Percentiles rank a stretch among this genome's conserved stretches.
Evolutionary conservation across 345 rosid species (phyloP).

Genomic region (Draba incana): DNA sequence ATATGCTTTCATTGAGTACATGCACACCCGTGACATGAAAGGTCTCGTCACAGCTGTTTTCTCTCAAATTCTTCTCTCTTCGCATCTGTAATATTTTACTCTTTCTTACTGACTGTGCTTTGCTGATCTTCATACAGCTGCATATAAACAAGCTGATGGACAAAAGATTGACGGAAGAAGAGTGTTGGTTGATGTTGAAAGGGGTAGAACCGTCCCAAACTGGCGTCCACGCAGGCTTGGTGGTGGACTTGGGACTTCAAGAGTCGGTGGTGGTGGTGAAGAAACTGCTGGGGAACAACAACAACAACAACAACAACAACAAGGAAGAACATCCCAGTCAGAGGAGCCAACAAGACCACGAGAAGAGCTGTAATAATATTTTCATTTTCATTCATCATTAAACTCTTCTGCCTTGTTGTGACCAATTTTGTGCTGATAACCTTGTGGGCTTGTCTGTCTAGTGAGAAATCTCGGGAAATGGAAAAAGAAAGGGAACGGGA

Average conservation of each 20-base stretch:
- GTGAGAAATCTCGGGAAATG: constrained; percentile 50
- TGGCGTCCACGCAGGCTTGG: constrained; percentile 99
- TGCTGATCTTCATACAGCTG: constrained; percentile 53
- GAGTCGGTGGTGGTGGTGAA: constrained; percentile 83
- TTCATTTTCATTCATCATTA: neutral
- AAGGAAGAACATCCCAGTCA: constrained; percentile 59
- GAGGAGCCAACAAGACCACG: constrained; percentile 72
- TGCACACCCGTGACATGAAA: constrained; percentile 97
- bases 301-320: constrained; percentile 53
- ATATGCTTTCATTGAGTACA: constrained; percentile 86
- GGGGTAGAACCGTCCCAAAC: constrained; percentile 97
- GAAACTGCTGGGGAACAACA: constrained; percentile 72
- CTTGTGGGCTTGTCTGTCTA: constrained; percentile 15
- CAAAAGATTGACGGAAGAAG: constrained; percentile 94
- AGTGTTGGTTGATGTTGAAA: constrained; percentile 96
- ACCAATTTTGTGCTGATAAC: neutral
- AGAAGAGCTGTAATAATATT: constrained; percentile 62
- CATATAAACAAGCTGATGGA: constrained; percentile 98
- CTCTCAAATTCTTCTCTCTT: neutral
- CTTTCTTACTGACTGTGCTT: neutral
- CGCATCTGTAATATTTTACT: neutral
- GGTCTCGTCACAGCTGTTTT: constrained; percentile 44
- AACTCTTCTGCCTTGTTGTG: neutral
- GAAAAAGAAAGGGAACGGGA: constrained; percentile 76
- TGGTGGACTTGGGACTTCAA: constrained; percentile 94